phyloP scores from a whole-genome alignment of 352 stramenopile genomes.

The Blastocystis sp. region DNA sequence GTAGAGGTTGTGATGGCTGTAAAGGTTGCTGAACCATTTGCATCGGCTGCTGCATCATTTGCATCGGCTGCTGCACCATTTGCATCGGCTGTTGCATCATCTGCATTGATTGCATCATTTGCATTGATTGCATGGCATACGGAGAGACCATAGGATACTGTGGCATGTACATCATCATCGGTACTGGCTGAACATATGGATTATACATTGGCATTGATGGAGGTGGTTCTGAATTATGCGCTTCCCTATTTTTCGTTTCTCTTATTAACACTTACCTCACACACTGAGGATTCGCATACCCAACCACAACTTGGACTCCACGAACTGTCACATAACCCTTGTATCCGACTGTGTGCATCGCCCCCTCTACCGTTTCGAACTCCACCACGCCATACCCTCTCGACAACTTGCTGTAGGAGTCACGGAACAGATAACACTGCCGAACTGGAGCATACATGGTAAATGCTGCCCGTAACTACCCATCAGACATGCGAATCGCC shows the following conservation, averaged over 20 bases:
- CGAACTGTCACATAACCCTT: neutral
- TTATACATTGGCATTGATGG: neutral
- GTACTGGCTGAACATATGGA: neutral
- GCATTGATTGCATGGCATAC: neutral
- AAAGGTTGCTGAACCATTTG: neutral
- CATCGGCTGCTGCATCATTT: neutral
- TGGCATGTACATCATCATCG: neutral
- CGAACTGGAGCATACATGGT: neutral
- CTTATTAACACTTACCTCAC: neutral
- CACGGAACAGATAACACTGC: neutral
- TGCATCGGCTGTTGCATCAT: neutral
- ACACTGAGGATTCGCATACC: conserved; percentile 21
- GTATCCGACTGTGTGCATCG: neutral
- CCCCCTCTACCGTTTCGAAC: neutral
- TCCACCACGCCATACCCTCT: conserved; percentile 43
- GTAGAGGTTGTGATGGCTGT: neutral
- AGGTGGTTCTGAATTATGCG: neutral
- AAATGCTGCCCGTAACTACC: neutral
- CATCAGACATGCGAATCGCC: neutral
- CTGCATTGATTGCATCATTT: neutral
- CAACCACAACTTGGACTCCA: conserved; percentile 6
- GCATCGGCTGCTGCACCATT: neutral
- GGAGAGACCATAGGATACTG: neutral
- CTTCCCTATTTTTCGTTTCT: neutral
- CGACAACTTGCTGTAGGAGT: conserved; percentile 29